Percentiles rank a stretch among this genome's conserved stretches.
Conservation (phyloP, 306 rosid genomes). For the Cicer yamashitae region DNA sequence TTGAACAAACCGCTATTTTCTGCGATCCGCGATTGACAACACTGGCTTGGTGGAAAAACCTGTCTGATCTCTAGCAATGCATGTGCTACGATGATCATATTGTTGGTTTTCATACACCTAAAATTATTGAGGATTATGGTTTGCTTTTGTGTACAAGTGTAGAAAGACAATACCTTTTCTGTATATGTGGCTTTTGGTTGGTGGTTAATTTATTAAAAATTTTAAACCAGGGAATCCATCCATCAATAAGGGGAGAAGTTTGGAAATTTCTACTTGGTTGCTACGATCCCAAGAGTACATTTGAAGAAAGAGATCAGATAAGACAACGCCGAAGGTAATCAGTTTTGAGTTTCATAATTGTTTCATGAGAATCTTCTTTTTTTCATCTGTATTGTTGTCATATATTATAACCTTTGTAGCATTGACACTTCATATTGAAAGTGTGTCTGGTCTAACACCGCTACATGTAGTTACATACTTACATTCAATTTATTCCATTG, state of each 20-base stretch:
- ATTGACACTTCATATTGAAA: too few species aligned
- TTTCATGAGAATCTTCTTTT: not conserved
- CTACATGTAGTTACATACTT: too few species aligned
- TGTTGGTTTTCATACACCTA: slow-evolving; percentile 14
- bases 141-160: slow-evolving; percentile 27
- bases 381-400: not conserved
- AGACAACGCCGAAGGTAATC: slow-evolving; percentile 75
- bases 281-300: slow-evolving; percentile 81
- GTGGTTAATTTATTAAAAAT: slow-evolving; percentile 34
- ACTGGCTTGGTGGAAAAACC: slow-evolving; percentile 23
- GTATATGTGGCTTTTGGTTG: not conserved
- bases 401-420: too few species aligned
- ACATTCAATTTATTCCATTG: too few species aligned
- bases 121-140: slow-evolving; percentile 16
- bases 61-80: slow-evolving; percentile 29
- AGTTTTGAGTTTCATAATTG: slow-evolving; percentile 26
- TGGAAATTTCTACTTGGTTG: slow-evolving; percentile 99
- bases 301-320: slow-evolving; percentile 87
- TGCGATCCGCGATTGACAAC: too few species aligned
- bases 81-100: slow-evolving; percentile 17
- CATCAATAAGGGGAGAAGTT: slow-evolving; percentile 96
- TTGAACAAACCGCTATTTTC: too few species aligned
- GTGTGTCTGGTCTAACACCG: too few species aligned
- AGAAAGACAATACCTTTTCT: slow-evolving; percentile 12
- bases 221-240: slow-evolving; percentile 85